Percentiles rank a stretch among this genome's conserved stretches.
Evolutionary conservation across 352 stramenopile genomes (phyloP).

Genomic region (Phytopythium helicoides): DNA sequence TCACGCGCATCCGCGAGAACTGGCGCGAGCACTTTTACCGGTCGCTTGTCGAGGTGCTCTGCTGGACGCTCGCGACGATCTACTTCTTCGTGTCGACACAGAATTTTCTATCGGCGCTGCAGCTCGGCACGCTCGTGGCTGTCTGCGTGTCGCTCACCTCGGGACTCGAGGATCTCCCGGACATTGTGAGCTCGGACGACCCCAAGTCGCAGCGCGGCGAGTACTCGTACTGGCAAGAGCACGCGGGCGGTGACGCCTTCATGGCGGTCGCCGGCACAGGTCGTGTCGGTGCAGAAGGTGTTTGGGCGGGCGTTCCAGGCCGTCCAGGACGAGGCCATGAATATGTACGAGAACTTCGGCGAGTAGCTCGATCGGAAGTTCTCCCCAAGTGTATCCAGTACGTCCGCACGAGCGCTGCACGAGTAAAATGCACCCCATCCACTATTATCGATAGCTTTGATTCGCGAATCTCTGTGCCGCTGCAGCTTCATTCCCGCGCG

Average conservation of each 20-base stretch:
- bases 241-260: conserved; percentile 37
- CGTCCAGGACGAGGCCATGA: conserved; percentile 49
- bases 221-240: conserved; percentile 62
- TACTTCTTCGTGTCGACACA: conserved; percentile 61
- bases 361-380: conserved; percentile 17
- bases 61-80: conserved; percentile 51
- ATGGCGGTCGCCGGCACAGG: conserved; percentile 31
- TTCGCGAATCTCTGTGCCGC: too few species aligned
- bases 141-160: conserved; percentile 49
- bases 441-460: too few species aligned
- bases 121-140: conserved; percentile 48
- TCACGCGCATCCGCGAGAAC: conserved; percentile 55
- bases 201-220: conserved; percentile 20
- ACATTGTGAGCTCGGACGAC: conserved; percentile 46
- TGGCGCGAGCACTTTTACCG: conserved; percentile 53
- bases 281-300: conserved; percentile 44
- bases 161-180: conserved; percentile 52
- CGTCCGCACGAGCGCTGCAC: neutral
- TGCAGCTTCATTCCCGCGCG: neutral
- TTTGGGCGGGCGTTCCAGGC: conserved; percentile 16
- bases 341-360: conserved; percentile 71
- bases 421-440: too few species aligned
- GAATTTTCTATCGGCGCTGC: conserved; percentile 51
- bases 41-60: conserved; percentile 60
- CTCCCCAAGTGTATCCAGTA: neutral